Evolutionary conservation across 495 filamentous ascomycete species (phyloP).

Genomic region (Tuber brumale): DNA sequence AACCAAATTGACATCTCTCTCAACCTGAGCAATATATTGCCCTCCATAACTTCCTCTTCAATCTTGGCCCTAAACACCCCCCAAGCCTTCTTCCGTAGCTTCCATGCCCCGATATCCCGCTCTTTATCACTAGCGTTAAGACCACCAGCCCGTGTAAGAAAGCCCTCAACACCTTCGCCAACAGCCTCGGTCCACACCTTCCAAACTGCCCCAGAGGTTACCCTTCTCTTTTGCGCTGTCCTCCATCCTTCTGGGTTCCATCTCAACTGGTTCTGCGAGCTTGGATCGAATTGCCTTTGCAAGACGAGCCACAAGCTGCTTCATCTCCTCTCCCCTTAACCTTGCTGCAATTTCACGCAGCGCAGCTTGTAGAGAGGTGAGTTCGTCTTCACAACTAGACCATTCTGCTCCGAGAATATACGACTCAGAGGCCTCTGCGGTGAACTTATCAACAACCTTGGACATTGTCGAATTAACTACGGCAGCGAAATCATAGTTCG

Average conservation of each 20-base stretch:
- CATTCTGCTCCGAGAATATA: constrained; percentile 56
- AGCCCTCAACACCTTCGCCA: constrained; percentile 72
- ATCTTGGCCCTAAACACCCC: constrained; percentile 80
- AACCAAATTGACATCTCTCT: constrained; percentile 52
- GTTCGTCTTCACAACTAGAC: constrained; percentile 53
- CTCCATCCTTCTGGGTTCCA: constrained; percentile 84
- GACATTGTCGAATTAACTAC: constrained; percentile 80
- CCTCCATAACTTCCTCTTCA: constrained; percentile 96
- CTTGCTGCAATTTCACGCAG: constrained; percentile 74
- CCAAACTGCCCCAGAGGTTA: constrained; percentile 93
- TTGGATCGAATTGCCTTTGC: constrained; percentile 88
- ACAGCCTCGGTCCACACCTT: constrained; percentile 77
- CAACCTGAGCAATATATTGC: constrained; percentile 88
- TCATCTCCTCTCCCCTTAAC: constrained; percentile 92
- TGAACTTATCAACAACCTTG: constrained; percentile 66
- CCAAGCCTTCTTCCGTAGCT: constrained; percentile 88
- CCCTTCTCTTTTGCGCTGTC: constrained; percentile 53
- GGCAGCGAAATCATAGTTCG: constrained; percentile 93
- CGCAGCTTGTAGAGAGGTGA: constrained; percentile 66
- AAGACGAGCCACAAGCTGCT: constrained; percentile 77
- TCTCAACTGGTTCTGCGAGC: constrained; percentile 74
- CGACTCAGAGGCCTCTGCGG: constrained; percentile 64
- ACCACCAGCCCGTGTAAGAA: constrained; percentile 78
- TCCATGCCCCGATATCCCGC: constrained; percentile 88
- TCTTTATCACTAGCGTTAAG: constrained; percentile 90